A percentile compares a stretch with the other conserved stretches of the same genome.
phyloP scores from a whole-genome alignment of 2,329 filamentous ascomycete species.

The Cryphonectria nitschkei region DNA sequence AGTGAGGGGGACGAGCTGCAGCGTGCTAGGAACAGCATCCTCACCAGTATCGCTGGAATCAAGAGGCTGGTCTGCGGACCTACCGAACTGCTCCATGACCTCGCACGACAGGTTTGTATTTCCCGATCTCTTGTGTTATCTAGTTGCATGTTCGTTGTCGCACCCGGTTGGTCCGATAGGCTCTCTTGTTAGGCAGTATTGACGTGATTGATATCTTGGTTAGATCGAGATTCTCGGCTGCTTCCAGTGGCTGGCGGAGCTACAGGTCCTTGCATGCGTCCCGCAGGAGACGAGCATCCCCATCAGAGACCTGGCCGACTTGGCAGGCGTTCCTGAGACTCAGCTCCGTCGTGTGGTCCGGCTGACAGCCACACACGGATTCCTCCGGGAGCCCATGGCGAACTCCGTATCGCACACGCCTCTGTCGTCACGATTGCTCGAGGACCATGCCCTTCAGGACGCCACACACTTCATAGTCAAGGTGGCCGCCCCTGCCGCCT shows the following conservation, averaged over 20 bases:
- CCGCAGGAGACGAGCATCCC: constrained; percentile 42
- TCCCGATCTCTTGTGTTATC: neutral
- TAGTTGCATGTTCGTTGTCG: neutral
- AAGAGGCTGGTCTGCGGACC: constrained; percentile 3
- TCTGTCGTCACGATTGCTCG: constrained; percentile 44
- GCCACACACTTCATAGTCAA: constrained; percentile 45
- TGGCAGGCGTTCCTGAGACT: constrained; percentile 43
- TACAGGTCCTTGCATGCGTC: constrained; percentile 50
- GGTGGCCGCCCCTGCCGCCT: constrained; percentile 39
- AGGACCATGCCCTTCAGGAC: constrained; percentile 40
- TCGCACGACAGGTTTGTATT: constrained; percentile 10
- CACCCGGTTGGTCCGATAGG: neutral
- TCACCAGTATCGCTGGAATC: constrained; percentile 3
- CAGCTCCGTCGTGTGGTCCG: constrained; percentile 42
- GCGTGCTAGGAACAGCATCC: constrained; percentile 3
- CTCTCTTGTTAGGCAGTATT: neutral
- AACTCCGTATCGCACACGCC: constrained; percentile 43
- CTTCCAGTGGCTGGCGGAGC: constrained; percentile 48
- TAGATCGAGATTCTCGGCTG: constrained; percentile 35
- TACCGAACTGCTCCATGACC: neutral
- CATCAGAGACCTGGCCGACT: constrained; percentile 45
- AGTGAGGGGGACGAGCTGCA: neutral
- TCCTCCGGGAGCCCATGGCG: constrained; percentile 40
- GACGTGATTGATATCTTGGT: neutral
- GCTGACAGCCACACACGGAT: constrained; percentile 39